A percentile compares a stretch with the other conserved stretches of the same genome.
Conservation (phyloP, 2,329 filamentous ascomycete species). For the Botryosphaeria dothidea region DNA sequence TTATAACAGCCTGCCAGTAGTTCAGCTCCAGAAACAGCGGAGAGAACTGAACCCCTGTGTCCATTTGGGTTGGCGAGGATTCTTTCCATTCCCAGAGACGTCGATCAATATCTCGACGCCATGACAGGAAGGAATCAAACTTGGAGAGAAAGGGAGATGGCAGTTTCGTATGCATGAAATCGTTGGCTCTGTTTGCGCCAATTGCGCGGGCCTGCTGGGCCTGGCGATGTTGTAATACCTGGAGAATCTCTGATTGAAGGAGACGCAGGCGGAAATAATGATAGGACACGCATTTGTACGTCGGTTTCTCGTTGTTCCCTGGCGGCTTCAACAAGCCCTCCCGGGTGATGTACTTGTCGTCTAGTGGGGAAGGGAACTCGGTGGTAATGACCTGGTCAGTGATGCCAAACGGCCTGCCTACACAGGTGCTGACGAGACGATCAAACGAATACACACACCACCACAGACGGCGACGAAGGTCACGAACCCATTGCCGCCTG, state of each 20-base stretch:
- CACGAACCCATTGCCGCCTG: slow-evolving; percentile 78
- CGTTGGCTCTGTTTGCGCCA: slow-evolving; percentile 65
- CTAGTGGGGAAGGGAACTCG: slow-evolving; percentile 84
- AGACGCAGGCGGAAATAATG: slow-evolving; percentile 90
- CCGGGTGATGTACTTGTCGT: slow-evolving; percentile 85
- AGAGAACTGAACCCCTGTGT: slow-evolving; percentile 87
- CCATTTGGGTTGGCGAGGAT: slow-evolving; percentile 71
- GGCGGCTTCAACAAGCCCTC: slow-evolving; percentile 68
- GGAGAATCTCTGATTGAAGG: slow-evolving; percentile 90
- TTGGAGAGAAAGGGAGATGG: slow-evolving; percentile 81
- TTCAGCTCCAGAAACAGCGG: slow-evolving; percentile 90
- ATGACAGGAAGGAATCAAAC: slow-evolving; percentile 83
- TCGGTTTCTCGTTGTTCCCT: slow-evolving; percentile 62
- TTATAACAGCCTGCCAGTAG: slow-evolving; percentile 96
- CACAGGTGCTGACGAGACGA: slow-evolving; percentile 90
- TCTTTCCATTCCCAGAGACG: slow-evolving; percentile 85
- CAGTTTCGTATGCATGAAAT: slow-evolving; percentile 75
- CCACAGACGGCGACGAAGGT: slow-evolving; percentile 84
- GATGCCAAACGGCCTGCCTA: slow-evolving; percentile 89
- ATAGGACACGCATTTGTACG: slow-evolving; percentile 86
- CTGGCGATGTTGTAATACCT: slow-evolving; percentile 91
- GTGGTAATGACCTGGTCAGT: slow-evolving; percentile 97
- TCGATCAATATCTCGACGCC: slow-evolving; percentile 84
- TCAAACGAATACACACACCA: slow-evolving; percentile 98
- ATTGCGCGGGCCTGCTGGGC: slow-evolving; percentile 72